These are phyloP conservation scores for Neurospora discreta DNA, from an alignment of 495 filamentous ascomycete genomes.

Conservation along the genomic window DNA sequence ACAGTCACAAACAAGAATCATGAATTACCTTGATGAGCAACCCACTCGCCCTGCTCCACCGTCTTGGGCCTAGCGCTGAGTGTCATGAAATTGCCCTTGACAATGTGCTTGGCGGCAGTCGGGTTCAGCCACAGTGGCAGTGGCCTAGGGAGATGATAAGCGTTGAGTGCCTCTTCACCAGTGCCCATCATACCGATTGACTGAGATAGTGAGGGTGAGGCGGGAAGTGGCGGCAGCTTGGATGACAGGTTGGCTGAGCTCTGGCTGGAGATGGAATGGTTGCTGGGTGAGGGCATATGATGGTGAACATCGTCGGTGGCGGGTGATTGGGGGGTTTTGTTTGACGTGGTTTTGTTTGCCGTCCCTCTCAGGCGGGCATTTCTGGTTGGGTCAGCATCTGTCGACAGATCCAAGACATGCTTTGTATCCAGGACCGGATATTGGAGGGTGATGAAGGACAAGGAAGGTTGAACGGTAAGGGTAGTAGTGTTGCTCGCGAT, in stretches of 20 bases:
- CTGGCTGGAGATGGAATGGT: constrained; percentile 33
- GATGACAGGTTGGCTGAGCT: constrained; percentile 37
- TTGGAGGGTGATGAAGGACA: background rate
- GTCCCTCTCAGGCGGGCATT: constrained; percentile 38
- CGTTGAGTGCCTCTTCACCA: constrained; percentile 34
- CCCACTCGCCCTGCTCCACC: constrained; percentile 85
- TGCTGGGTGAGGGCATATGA: constrained; percentile 30
- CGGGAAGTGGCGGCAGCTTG: constrained; percentile 43
- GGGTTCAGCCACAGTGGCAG: constrained; percentile 41
- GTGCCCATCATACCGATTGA: constrained; percentile 19
- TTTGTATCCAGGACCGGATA: background rate
- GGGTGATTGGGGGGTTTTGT: constrained; percentile 31
- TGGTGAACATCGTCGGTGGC: constrained; percentile 21
- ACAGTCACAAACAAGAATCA: background rate
- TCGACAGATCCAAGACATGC: constrained; percentile 11
- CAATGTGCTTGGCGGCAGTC: constrained; percentile 72
- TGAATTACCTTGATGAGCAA: constrained; percentile 80
- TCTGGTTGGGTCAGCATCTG: constrained; percentile 18
- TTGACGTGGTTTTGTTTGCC: constrained; percentile 27
- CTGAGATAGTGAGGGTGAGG: constrained; percentile 25
- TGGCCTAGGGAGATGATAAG: constrained; percentile 40
- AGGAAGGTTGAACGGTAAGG: background rate
- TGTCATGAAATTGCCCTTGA: constrained; percentile 94
- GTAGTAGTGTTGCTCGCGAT: background rate
- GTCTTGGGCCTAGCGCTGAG: constrained; percentile 79